These are phyloP conservation scores for Talaromyces trachyspermus DNA, from an alignment of 495 filamentous ascomycete species.

Conservation along the genomic window DNA sequence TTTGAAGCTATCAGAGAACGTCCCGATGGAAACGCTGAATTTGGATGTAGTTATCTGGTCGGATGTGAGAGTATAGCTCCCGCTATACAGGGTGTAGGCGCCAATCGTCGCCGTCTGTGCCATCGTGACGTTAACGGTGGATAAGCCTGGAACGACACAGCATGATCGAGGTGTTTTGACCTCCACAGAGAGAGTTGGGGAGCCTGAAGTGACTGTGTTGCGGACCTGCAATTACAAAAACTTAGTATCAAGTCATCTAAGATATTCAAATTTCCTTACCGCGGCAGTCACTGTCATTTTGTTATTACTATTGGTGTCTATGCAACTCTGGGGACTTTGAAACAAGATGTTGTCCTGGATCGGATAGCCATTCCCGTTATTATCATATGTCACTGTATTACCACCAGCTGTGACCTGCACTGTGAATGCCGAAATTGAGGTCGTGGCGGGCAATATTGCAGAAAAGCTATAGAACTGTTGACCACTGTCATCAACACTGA, in stretches of 20 bases:
- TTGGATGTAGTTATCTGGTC: conserved; percentile 41
- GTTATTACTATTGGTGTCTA: conserved; percentile 11
- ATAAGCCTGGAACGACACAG: conserved; percentile 42
- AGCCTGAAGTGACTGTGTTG: conserved; percentile 36
- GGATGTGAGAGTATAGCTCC: conserved; percentile 33
- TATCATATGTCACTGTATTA: conserved; percentile 20
- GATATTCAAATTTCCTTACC: conserved; percentile 13
- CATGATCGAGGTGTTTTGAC: conserved; percentile 25
- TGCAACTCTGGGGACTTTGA: conserved; percentile 30
- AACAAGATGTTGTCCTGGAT: conserved; percentile 29
- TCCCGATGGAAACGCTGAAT: conserved; percentile 40
- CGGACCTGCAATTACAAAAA: conserved; percentile 31
- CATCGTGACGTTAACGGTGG: conserved; percentile 36
- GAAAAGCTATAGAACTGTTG: conserved; percentile 32
- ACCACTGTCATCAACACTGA: not conserved
- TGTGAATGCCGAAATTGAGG: conserved; percentile 32
- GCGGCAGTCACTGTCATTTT: conserved; percentile 29
- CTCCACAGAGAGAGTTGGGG: conserved; percentile 41
- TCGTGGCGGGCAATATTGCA: conserved; percentile 16
- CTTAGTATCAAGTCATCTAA: conserved; percentile 11
- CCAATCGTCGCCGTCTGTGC: conserved; percentile 41
- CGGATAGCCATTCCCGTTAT: conserved; percentile 29
- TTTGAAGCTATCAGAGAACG: conserved; percentile 31
- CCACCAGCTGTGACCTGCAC: conserved; percentile 21
- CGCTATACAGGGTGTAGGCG: conserved; percentile 45